Evolutionary conservation across 2,329 filamentous ascomycete genomes (phyloP).

Genomic region (Basipetospora chlamydospora): DNA sequence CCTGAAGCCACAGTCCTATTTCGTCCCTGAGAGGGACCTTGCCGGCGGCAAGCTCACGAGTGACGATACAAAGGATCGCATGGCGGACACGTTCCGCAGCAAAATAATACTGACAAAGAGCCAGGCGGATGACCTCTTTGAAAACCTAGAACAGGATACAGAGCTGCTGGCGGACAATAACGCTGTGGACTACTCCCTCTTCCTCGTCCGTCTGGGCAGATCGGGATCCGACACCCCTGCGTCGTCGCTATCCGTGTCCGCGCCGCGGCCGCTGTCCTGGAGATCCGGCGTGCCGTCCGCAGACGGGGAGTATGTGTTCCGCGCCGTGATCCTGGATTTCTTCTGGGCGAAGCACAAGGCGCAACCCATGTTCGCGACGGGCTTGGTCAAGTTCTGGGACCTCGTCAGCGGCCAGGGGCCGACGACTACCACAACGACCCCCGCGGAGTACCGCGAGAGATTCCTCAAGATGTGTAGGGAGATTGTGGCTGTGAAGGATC

Average conservation of each 20-base stretch:
- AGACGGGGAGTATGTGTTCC: constrained; percentile 52
- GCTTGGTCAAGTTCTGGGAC: constrained; percentile 50
- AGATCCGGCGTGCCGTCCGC: constrained; percentile 44
- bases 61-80: constrained; percentile 47
- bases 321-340: constrained; percentile 56
- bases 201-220: constrained; percentile 53
- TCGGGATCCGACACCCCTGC: constrained; percentile 13
- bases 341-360: constrained; percentile 65
- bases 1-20: constrained; percentile 60
- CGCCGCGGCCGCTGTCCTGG: constrained; percentile 30
- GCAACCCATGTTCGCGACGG: constrained; percentile 51
- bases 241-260: constrained; percentile 21
- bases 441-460: constrained; percentile 48
- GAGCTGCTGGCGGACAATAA: constrained; percentile 45
- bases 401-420: constrained; percentile 47
- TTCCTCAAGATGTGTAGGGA: constrained; percentile 34
- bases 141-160: constrained; percentile 45
- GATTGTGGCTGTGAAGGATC: no score
- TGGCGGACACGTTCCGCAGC: constrained; percentile 54
- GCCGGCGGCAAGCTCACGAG: constrained; percentile 47
- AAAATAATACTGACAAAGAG: constrained; percentile 42
- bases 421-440: constrained; percentile 61
- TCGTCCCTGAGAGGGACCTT: constrained; percentile 61
- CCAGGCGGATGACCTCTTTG: constrained; percentile 41
- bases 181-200: constrained; percentile 63